Evolutionary conservation across 106 monocot genomes (phyloP), one percentile per base, ranked within the genome.

Genomic region (Hemerocallis citrina): DNA sequence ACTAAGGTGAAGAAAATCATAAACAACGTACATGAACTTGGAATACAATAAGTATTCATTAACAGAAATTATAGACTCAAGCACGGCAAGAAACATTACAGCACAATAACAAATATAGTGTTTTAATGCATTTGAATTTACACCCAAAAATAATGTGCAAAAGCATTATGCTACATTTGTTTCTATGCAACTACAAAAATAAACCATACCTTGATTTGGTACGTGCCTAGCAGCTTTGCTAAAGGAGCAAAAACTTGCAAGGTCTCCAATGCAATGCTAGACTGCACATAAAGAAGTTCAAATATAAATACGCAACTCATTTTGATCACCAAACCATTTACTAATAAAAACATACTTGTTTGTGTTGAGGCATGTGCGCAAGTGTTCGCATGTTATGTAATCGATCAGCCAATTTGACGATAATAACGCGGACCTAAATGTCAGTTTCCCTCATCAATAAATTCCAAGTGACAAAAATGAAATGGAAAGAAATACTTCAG

Each of bases 381-480:
- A 96, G 87, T 57, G 96, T 96, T 2, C 96, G 96, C 96, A 96
- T 96, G 57, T 96, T 96, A 71, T 96, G 96, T 51, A 96, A 70
- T 55, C 96, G 74, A 50, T 96, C 96, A 42, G 96, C 96, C 56
- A 96, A 74, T 73, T 96, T 96, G 61, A 96, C 96, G 76, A 96
- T 91, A 46, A 96, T 96, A 24, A 96, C 96, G 32, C 96, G 90
- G 50, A 96, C 96, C 96, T 96, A 69, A 34, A 57, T 55, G 7
- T 43, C 47, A 61, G n/a, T 0, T 11, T 35, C 15, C 16, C 7
- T 61, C 12, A 29, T 68, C 29, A n/a, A 17, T 50, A 39, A 43
- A 21, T 54, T 34, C 25, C 37, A 20, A 23, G 19, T 17, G 19
- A 11, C 37, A 24, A 34, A 17, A 21, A 57, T 54, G 59, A 45